Base-by-base conservation (phyloP, 2,329 filamentous ascomycete species). In the Lachnellula willkommii region DNA sequence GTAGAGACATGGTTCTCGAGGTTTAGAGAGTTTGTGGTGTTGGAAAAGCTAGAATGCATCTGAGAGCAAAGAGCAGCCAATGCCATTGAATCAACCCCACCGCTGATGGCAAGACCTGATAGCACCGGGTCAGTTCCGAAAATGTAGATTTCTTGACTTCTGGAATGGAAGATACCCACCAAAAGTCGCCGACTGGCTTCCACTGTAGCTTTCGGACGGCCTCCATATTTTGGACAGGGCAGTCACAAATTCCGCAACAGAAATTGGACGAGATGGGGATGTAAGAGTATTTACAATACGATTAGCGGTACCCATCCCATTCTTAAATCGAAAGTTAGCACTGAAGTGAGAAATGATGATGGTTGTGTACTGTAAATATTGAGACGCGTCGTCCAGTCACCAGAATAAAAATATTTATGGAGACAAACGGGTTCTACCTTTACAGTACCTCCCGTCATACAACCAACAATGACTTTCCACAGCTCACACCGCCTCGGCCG, bases 31-130 rank as follows among this genome's bases (percentile, higher is more conserved):
- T 55, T 24, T 17, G 11, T 35, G 51, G 53, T 49, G 14, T 50
- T 22, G 26, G 40, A 14, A 46, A 9, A 40, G 43, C 28, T 8
- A 39, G 54, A 26, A 40, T 62, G 53, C 72, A 71, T 37, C 80
- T 65, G 47, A 49, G 77, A 79, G 68, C 88, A 89, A 37, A 97
- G 79, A 58, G 78, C 84, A 54, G 91, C 90, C 58, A 99, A 77
- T 28, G 93, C 93, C 92, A 97, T 99, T n/a, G 93, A 97, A 72
- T 99, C 94, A 40, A 94, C 89, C 7, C 94, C 94, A 24, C 94
- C 94, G 68, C 92, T 96, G 59, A 97, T 77, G 15, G 92, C 94
- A 57, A 97, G 75, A 53, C 80, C 87, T 89, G 47, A 60, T 47
- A 36, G 1, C 8, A 22, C 7, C 15, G 20, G 22, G 9, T 43